A percentile compares a stretch with the other conserved stretches of the same genome.
Evolutionary conservation across 164 flowering plant genomes (phyloP).

Genomic region (Tinospora cordifolia): DNA sequence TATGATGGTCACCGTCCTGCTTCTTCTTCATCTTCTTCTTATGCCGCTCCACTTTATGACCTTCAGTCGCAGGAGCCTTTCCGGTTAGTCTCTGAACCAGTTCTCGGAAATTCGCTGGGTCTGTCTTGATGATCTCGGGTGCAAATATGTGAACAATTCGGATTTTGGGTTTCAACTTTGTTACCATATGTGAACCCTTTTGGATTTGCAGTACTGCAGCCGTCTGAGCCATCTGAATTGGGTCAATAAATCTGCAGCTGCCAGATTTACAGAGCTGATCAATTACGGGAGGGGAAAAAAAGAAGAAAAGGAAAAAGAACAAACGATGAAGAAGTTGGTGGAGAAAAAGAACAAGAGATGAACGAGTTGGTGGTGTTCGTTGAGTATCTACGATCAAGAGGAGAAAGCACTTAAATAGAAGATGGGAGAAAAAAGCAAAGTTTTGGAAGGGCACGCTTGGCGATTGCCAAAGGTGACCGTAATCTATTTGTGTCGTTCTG

Average conservation of each 20-base stretch:
- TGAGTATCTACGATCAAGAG: background rate
- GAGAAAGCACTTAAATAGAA: background rate
- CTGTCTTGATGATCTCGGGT: constrained; percentile 89
- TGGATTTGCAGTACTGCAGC: background rate
- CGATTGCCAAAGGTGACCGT: background rate
- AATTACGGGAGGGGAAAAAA: too few relatives aligned
- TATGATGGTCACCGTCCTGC: background rate
- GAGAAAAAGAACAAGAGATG: background rate
- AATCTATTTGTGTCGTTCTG: background rate
- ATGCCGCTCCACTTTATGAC: background rate
- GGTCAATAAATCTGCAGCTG: background rate
- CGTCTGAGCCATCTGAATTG: background rate
- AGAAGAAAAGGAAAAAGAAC: too few relatives aligned
- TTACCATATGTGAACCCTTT: constrained; percentile 8
- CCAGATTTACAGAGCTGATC: too few relatives aligned
- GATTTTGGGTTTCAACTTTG: constrained; percentile 39
- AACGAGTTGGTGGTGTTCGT: background rate
- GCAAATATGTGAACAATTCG: constrained; percentile 82
- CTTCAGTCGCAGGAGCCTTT: constrained; percentile 33
- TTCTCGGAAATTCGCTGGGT: constrained; percentile 64
- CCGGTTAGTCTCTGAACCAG: constrained; percentile 85
- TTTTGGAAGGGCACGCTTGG: background rate
- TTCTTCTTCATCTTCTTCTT: background rate
- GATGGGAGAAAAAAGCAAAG: background rate
- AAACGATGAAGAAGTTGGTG: background rate